Base-by-base conservation (phyloP, 768 basidiomycete genomes). In the Suillus spraguei region DNA sequence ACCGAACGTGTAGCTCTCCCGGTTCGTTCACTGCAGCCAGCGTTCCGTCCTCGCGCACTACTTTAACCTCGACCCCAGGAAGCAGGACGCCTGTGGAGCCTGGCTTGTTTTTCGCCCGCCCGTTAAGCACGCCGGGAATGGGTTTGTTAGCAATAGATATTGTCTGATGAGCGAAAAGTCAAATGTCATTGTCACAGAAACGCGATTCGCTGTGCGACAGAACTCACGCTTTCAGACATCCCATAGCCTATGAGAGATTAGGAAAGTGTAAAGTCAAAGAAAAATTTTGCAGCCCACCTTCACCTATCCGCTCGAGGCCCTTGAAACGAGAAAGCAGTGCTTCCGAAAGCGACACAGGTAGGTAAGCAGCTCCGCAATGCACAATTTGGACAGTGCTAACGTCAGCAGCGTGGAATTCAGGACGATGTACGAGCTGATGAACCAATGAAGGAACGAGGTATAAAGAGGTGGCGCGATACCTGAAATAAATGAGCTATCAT, bases 31-130 rank as follows among this genome's bases (percentile, higher is more conserved):
- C 62, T 3, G 74, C 80, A 0, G 85, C 87, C 1, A 86, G 81
- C 6, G 74, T 68, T 6, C 88, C 87, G 64, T 89, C 86, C 16
- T 86, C 85, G 1, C 82, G 81, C 17, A 88, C 67, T 47, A 87
- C 77, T n/a, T 85, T 83, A 3, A 82, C 90, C 70, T 90, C 87
- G 68, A 89, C 74, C 0, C 88, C 87, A 0, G 92, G 85, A 0
- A 84, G 33, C 3, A 92, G 80, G 3, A 90, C 75, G 0, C 92
- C 91, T 0, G 83, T 75, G 35, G 81, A 83, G 2, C 83, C 83
- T 0, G 73, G 66, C 2, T 81, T 72, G 4, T 67, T 64, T 41
- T 79, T 80, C 20, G 76, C 71, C 17, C 78, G 80, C 1, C 83
- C 84, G 0, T 71, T 78, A 1, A 88, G 78, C 10, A 74, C 66